A percentile compares a stretch with the other conserved stretches of the same genome.
Conservation (phyloP, 2,329 filamentous ascomycete genomes). For the Pseudohalonectria lignicola region DNA sequence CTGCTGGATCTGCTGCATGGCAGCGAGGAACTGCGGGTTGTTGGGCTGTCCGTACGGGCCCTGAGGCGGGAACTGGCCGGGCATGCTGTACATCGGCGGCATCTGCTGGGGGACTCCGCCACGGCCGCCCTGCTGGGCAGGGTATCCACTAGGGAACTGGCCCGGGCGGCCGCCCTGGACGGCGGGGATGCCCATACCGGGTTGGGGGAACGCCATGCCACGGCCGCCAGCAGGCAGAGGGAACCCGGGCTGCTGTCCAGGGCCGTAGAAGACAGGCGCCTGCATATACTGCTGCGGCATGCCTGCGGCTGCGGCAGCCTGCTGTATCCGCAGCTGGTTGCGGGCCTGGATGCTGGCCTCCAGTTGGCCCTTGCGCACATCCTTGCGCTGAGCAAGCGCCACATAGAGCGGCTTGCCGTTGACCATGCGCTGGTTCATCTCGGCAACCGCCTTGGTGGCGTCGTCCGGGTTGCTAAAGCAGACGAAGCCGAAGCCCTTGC, state of each 20-base stretch:
- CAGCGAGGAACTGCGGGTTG: conserved; percentile 68
- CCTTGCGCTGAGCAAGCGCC: conserved; percentile 96
- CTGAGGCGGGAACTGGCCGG: conserved; percentile 68
- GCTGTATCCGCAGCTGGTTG: conserved; percentile 97
- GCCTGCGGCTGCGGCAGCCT: conserved; percentile 81
- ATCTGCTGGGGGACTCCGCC: conserved; percentile 79
- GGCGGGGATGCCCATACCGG: conserved; percentile 54
- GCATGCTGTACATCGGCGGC: conserved; percentile 76
- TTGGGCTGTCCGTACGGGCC: conserved; percentile 70
- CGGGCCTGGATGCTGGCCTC: conserved; percentile 98
- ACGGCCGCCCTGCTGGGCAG: conserved; percentile 76
- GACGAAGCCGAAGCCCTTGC: conserved; percentile 99
- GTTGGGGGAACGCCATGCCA: conserved; percentile 56
- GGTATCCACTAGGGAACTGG: conserved; percentile 69
- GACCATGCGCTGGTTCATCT: conserved; percentile 99
- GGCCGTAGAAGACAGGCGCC: conserved; percentile 83
- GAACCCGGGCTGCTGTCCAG: conserved; percentile 66
- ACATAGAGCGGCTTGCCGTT: conserved; percentile 96
- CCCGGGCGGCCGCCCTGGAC: conserved; percentile 74
- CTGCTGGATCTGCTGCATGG: conserved; percentile 68
- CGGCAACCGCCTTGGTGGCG: conserved; percentile 95
- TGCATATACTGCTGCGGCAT: conserved; percentile 85
- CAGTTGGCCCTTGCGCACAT: conserved; percentile 97
- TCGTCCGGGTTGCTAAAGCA: conserved; percentile 99
- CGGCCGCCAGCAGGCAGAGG: conserved; percentile 40